These are phyloP conservation scores for Musa acuminata DNA, from an alignment of 176 grass and related monocot species.

Conservation along the genomic window DNA sequence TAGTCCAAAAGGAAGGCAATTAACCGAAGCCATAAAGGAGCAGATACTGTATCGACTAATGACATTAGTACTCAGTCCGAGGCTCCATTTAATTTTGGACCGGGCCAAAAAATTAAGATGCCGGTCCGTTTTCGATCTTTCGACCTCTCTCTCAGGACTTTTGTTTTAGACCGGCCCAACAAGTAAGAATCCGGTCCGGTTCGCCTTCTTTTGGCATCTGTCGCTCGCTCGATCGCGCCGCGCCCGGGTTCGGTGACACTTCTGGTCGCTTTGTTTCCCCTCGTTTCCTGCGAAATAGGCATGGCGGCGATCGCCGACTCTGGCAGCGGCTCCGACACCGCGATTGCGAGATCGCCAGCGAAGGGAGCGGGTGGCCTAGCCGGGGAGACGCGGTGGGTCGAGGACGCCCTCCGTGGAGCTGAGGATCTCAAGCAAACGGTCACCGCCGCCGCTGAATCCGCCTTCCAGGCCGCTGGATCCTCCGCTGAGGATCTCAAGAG, in stretches of 20 bases:
- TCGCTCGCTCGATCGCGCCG: neutral
- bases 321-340: neutral
- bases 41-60: too few relatives aligned
- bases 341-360: neutral
- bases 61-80: too few relatives aligned
- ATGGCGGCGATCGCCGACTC: constrained; percentile 12
- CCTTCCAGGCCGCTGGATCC: constrained; percentile 14
- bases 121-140: neutral
- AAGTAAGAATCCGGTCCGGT: neutral
- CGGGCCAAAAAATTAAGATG: too few relatives aligned
- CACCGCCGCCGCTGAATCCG: constrained; percentile 18
- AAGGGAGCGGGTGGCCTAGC: neutral
- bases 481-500: constrained; percentile 1
- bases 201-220: neutral
- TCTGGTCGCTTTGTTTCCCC: neutral
- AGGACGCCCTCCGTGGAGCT: too few relatives aligned
- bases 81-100: too few relatives aligned
- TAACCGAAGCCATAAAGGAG: too few relatives aligned
- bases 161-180: too few relatives aligned
- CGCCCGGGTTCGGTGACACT: neutral
- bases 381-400: constrained; percentile 1
- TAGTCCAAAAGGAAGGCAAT: too few relatives aligned
- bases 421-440: constrained; percentile 13
- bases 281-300: neutral
- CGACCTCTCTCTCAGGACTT: too few relatives aligned